Evolutionary conservation across 2,329 filamentous ascomycete species (phyloP), one percentile per base, ranked within the genome.

Genomic region (Boeremia lycopersici): DNA sequence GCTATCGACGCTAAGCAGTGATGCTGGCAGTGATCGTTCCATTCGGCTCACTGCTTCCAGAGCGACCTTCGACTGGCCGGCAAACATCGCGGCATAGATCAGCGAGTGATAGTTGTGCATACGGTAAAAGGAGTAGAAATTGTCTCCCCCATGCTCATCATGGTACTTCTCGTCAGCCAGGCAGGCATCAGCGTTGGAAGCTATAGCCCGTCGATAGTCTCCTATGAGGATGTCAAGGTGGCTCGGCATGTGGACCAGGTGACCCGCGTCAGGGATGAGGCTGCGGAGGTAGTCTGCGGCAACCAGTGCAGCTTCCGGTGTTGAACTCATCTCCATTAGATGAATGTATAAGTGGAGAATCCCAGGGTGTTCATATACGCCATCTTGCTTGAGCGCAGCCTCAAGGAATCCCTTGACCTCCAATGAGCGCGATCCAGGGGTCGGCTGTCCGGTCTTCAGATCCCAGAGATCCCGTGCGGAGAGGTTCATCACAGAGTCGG

Each of bases 101-200:
- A 85, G 82, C 60, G 90, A 91, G 67, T 93, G 89, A 63, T 87
- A 87, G 67, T 93, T 81, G 68, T 93, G 90, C 44, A 84, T 82
- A 12, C 89, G 83, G 69, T 93, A 93, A 5, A 92, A 81, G 0
- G 87, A 88, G 75, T 93, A 93, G 69, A 93, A 92, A 69, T 89
- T 89, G 57, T 84, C 71, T 0, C 84, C 77, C 0, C 89, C 88
- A 7, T 82, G 78, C 5, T 80, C 77, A 0, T 76, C 72, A 2
- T 90, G 78, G 65, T 84, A 92, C 61, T 84, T 85, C 45, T 89
- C 83, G 67, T 93, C 89, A 1, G 88, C 88, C 0, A 74, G 65
- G 42, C 89, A 86, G 9, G 89, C 89, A 19, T 82, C 81, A 2
- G 81, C 77, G 69, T 93, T 93, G 4, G 86, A 87, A 1, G 78